Conservation (phyloP, 1,284 basidiomycete species). For the Sporisorium sorghi region DNA sequence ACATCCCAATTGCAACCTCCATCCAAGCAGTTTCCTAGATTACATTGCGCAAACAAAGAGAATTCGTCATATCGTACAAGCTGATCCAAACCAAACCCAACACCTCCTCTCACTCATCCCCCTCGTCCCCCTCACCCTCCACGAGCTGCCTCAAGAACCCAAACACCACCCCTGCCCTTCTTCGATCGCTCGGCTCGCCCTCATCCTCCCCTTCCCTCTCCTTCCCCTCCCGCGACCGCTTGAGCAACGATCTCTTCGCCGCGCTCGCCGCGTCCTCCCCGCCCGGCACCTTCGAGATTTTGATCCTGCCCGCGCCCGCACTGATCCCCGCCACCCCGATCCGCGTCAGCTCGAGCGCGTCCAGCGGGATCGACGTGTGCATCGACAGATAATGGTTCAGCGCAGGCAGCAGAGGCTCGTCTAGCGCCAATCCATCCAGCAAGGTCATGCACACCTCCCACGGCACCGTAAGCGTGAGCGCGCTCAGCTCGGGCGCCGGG, state of each 20-base stretch:
- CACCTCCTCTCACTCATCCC: not conserved
- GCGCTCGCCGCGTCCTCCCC: constrained; percentile 11
- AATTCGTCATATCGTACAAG: too few species aligned
- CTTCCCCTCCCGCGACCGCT: constrained; percentile 5
- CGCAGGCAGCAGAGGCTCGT: constrained; percentile 42
- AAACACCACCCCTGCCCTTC: constrained; percentile 38
- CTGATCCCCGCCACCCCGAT: constrained; percentile 50
- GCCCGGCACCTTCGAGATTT: constrained; percentile 33
- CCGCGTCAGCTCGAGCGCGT: constrained; percentile 33
- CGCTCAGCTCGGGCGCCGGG: constrained; percentile 40
- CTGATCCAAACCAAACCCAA: not conserved
- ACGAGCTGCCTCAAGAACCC: constrained; percentile 34
- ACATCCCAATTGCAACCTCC: too few species aligned
- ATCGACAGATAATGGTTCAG: constrained; percentile 44
- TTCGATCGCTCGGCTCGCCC: constrained; percentile 33
- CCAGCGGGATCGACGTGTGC: constrained; percentile 51
- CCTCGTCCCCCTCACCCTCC: constrained; percentile 21
- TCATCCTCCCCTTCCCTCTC: constrained; percentile 3
- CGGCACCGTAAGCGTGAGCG: constrained; percentile 46
- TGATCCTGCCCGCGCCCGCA: constrained; percentile 44
- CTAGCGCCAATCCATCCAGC: constrained; percentile 25
- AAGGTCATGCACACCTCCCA: constrained; percentile 51
- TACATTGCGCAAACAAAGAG: too few species aligned
- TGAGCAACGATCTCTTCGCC: constrained; percentile 20
- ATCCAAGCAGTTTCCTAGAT: too few species aligned